Evolutionary conservation across 495 filamentous ascomycete species (phyloP).

Genomic region (Aspergillus campestris): DNA sequence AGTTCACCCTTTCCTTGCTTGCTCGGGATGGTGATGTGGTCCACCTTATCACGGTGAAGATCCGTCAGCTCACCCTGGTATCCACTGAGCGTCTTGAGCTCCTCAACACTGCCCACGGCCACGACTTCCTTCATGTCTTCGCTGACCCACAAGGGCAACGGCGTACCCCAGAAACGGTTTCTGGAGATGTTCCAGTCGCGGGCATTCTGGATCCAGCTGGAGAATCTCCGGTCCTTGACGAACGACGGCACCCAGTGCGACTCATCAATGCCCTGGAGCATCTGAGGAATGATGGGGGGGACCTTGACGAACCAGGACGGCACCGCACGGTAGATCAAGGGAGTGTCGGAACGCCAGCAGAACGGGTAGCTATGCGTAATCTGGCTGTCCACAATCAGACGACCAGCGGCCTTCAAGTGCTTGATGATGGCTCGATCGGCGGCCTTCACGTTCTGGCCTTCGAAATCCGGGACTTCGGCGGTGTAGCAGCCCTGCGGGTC

Average conservation of each 20-base stretch:
- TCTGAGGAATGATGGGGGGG: slow-evolving; percentile 72
- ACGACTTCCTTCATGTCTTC: slow-evolving; percentile 81
- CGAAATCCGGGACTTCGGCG: slow-evolving; percentile 71
- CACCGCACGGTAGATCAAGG: slow-evolving; percentile 89
- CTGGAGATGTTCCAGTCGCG: slow-evolving; percentile 95
- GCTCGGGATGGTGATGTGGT: slow-evolving; percentile 93
- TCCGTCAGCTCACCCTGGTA: slow-evolving; percentile 80
- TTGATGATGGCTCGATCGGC: slow-evolving; percentile 96
- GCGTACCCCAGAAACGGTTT: slow-evolving; percentile 96
- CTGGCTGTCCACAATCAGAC: slow-evolving; percentile 81
- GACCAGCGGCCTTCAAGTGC: slow-evolving; percentile 69
- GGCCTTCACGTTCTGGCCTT: slow-evolving; percentile 83
- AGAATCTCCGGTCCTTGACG: slow-evolving; percentile 88
- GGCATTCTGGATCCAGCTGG: slow-evolving; percentile 82
- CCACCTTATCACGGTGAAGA: slow-evolving; percentile 89
- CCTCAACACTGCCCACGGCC: slow-evolving; percentile 76
- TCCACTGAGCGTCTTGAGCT: slow-evolving; percentile 81
- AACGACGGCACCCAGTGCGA: slow-evolving; percentile 92
- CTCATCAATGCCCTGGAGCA: slow-evolving; percentile 80
- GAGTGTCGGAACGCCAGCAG: slow-evolving; percentile 93
- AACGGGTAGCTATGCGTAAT: slow-evolving; percentile 92
- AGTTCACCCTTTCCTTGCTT: slow-evolving; percentile 81
- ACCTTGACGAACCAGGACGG: slow-evolving; percentile 95
- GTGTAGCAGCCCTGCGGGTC: slow-evolving; percentile 79
- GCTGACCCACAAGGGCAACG: slow-evolving; percentile 86